These are phyloP conservation scores for Agrocybe pediades DNA, from an alignment of 768 basidiomycete species.

Conservation along the genomic window DNA sequence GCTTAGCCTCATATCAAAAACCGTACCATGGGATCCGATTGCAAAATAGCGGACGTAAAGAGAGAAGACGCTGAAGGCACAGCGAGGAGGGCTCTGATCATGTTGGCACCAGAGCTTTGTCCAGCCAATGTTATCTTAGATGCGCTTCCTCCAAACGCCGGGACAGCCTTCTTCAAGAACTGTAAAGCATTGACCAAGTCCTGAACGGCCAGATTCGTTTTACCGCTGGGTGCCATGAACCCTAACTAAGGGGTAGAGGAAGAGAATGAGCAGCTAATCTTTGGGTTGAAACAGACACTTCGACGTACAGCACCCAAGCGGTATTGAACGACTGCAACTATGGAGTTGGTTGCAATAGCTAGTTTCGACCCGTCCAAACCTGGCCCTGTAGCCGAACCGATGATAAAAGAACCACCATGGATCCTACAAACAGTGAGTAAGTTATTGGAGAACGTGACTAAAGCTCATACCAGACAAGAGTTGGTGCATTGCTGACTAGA, in stretches of 20 bases:
- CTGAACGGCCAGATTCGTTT: constrained; percentile 70
- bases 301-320: constrained; percentile 74
- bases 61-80: constrained; percentile 68
- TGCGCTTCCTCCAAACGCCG: constrained; percentile 67
- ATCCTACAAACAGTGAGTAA: constrained; percentile 48
- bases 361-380: constrained; percentile 80
- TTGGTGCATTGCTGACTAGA: constrained; percentile 40
- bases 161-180: constrained; percentile 58
- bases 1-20: too few relatives aligned
- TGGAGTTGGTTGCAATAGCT: constrained; percentile 67
- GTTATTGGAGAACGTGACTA: not conserved
- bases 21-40: constrained; percentile 85
- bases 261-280: not conserved
- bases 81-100: constrained; percentile 78
- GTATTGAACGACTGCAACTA: constrained; percentile 84
- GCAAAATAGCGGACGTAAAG: constrained; percentile 79
- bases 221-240: constrained; percentile 69
- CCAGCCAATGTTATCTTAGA: constrained; percentile 76
- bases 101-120: constrained; percentile 78
- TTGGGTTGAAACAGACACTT: not conserved
- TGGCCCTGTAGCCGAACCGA: constrained; percentile 69
- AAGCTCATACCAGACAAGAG: constrained; percentile 57
- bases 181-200: constrained; percentile 67
- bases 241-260: constrained; percentile 53
- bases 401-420: constrained; percentile 82